A percentile compares a stretch with the other conserved stretches of the same genome.
Evolutionary conservation across 257 asterid species (phyloP).

Genomic region (Solanum lycopersicoides): DNA sequence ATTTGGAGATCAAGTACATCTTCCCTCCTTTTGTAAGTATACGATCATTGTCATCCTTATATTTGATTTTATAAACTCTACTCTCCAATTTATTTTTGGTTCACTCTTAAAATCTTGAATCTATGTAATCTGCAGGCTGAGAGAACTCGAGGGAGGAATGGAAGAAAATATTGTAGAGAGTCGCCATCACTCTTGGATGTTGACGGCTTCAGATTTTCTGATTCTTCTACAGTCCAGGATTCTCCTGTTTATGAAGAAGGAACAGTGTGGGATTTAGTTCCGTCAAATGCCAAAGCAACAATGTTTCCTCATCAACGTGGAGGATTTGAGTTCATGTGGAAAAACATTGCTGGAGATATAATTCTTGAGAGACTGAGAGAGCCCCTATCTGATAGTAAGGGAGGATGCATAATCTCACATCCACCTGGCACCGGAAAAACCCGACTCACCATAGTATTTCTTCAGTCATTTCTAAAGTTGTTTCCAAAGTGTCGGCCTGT

Average conservation of each 20-base stretch:
- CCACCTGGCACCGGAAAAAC: conserved; percentile 89
- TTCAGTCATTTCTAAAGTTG: conserved; percentile 40
- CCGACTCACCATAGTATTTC: conserved; percentile 52
- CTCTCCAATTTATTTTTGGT: not conserved
- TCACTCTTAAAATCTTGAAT: not conserved
- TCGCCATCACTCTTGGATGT: not conserved
- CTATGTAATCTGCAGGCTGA: conserved; percentile 10
- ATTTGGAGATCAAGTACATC: conserved; percentile 40
- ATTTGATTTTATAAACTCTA: not conserved
- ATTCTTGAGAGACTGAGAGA: conserved; percentile 22
- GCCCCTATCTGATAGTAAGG: conserved; percentile 16
- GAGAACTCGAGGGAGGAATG: conserved; percentile 6
- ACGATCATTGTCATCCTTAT: not conserved
- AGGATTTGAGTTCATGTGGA: conserved; percentile 64
- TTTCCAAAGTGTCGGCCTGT: conserved; percentile 51
- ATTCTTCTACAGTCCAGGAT: not conserved
- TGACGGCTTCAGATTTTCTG: conserved; percentile 6
- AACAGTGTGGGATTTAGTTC: conserved; percentile 51
- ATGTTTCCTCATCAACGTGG: conserved; percentile 62
- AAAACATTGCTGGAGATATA: conserved; percentile 53
- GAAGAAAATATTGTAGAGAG: not conserved
- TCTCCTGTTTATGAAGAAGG: conserved; percentile 4
- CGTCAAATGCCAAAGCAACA: conserved; percentile 8
- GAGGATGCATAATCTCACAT: conserved; percentile 80
- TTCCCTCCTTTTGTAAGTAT: conserved; percentile 63